These are phyloP conservation scores for Macrolepiota fuliginosa DNA, from an alignment of 768 basidiomycete species.

Conservation along the genomic window DNA sequence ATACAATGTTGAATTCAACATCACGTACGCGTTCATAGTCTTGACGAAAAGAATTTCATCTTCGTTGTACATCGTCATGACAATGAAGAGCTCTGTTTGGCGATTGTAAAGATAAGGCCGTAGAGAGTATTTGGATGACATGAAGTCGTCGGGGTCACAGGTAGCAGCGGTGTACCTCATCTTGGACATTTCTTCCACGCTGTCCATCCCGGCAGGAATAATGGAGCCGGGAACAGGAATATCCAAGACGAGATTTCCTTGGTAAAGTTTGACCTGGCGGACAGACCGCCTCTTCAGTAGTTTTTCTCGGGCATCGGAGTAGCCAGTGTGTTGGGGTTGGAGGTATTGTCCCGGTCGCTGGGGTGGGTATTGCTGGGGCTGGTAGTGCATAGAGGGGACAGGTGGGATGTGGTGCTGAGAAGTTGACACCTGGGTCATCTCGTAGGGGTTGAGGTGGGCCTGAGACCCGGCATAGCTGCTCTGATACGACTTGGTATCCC, in stretches of 20 bases:
- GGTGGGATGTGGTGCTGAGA: conserved; percentile 37
- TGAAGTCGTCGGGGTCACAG: conserved; percentile 88
- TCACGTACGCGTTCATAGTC: conserved; percentile 80
- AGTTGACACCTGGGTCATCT: conserved; percentile 46
- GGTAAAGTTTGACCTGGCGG: conserved; percentile 73
- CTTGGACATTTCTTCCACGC: conserved; percentile 74
- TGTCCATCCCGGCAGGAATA: conserved; percentile 59
- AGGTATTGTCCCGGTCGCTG: conserved; percentile 46
- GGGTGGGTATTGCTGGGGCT: conserved; percentile 61
- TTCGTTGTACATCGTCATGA: conserved; percentile 97
- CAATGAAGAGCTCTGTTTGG: conserved; percentile 89
- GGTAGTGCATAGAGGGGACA: conserved; percentile 53
- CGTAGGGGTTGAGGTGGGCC: conserved; percentile 67
- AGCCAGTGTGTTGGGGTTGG: conserved; percentile 51
- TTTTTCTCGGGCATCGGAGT: conserved; percentile 69
- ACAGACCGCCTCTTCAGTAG: conserved; percentile 80
- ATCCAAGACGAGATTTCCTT: conserved; percentile 86
- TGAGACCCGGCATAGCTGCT: conserved; percentile 71
- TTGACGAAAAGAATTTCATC: conserved; percentile 74
- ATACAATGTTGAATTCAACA: neutral
- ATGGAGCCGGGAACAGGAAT: conserved; percentile 78
- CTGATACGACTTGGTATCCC: conserved; percentile 58
- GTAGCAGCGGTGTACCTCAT: conserved; percentile 89
- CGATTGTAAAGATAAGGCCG: conserved; percentile 78
- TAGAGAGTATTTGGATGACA: conserved; percentile 72